These are phyloP conservation scores for Cichorium intybus DNA, from an alignment of 140 eudicot genomes.

Conservation along the genomic window DNA sequence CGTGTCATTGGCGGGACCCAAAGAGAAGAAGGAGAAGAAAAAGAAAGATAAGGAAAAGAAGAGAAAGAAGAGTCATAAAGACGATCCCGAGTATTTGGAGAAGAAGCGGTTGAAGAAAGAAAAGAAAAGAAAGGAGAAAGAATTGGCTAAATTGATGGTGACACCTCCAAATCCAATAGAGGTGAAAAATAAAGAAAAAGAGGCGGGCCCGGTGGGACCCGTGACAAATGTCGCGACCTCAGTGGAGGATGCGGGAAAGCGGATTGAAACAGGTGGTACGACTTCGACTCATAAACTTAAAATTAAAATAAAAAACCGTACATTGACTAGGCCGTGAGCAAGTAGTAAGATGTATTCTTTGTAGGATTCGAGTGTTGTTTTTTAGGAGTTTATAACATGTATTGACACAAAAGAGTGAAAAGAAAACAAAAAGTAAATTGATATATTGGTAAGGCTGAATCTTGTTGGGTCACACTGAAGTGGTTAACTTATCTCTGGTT, in stretches of 20 bases:
- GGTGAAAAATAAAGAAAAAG: slow-evolving; percentile 17
- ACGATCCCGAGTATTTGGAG: slow-evolving; percentile 73
- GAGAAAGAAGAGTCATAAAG: slow-evolving; percentile 37
- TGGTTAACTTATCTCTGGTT: no score
- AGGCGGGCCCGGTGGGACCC: slow-evolving; percentile 27
- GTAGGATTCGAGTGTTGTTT: slow-evolving; percentile 21
- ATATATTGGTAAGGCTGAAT: no score
- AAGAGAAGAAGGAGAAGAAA: slow-evolving; percentile 55
- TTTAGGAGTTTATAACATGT: slow-evolving; percentile 25
- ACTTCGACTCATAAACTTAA: slow-evolving; percentile 54
- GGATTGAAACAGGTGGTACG: slow-evolving; percentile 37
- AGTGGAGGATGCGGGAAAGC: slow-evolving; percentile 27
- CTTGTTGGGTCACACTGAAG: no score
- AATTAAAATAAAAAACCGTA: slow-evolving; percentile 65
- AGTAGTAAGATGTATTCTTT: slow-evolving; percentile 15
- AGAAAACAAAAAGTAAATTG: slow-evolving; percentile 5
- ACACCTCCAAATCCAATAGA: slow-evolving; percentile 20
- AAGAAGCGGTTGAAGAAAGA: slow-evolving; percentile 73
- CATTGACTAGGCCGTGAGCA: slow-evolving; percentile 38
- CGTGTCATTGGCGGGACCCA: slow-evolving; percentile 26
- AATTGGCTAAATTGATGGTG: slow-evolving; percentile 47
- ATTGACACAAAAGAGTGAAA: slow-evolving; percentile 11
- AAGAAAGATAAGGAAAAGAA: slow-evolving; percentile 38
- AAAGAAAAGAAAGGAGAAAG: slow-evolving; percentile 77
- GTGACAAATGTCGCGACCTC: slow-evolving; percentile 2